Evolutionary conservation across 1,139 yeast species (phyloP).

Genomic region (Diutina mesorugosa): DNA sequence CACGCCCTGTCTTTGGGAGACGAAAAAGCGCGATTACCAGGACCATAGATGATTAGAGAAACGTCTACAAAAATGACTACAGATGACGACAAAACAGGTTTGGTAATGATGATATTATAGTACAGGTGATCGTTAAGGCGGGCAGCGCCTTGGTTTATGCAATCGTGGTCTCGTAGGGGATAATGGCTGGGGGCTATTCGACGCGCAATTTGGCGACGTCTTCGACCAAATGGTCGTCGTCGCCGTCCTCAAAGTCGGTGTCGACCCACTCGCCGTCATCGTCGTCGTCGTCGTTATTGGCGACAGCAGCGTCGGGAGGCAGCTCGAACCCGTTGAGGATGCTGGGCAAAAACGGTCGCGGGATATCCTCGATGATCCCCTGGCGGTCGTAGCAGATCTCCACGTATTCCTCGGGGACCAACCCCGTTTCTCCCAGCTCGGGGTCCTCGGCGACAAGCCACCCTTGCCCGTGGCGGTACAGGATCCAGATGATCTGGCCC

Average conservation of each 20-base stretch:
- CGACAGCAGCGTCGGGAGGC: neutral
- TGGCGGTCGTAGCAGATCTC: slow-evolving; percentile 30
- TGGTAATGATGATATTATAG: slow-evolving; percentile 2
- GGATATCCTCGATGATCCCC: slow-evolving; percentile 20
- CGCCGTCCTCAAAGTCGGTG: slow-evolving; percentile 9
- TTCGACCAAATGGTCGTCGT: neutral
- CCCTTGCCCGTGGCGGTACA: slow-evolving; percentile 93
- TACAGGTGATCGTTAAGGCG: neutral
- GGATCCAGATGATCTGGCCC: slow-evolving; percentile 78
- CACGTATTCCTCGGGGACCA: slow-evolving; percentile 93
- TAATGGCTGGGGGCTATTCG: neutral
- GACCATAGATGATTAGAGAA: neutral
- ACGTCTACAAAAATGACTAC: neutral
- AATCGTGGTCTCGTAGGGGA: neutral
- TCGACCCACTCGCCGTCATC: slow-evolving; percentile 24
- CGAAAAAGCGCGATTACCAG: neutral
- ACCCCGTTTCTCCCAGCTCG: slow-evolving; percentile 68
- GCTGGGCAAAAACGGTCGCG: slow-evolving; percentile 35
- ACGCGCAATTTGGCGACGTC: neutral
- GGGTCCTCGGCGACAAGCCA: slow-evolving; percentile 95
- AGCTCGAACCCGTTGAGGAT: slow-evolving; percentile 15
- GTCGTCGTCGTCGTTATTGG: slow-evolving; percentile 9
- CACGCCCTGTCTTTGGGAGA: neutral
- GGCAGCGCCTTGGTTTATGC: slow-evolving; percentile 1
- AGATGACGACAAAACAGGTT: neutral